A percentile compares a stretch with the other conserved stretches of the same genome.
Evolutionary conservation across 164 flowering plant species (phyloP).

Genomic region (Kingdonia uniflora): DNA sequence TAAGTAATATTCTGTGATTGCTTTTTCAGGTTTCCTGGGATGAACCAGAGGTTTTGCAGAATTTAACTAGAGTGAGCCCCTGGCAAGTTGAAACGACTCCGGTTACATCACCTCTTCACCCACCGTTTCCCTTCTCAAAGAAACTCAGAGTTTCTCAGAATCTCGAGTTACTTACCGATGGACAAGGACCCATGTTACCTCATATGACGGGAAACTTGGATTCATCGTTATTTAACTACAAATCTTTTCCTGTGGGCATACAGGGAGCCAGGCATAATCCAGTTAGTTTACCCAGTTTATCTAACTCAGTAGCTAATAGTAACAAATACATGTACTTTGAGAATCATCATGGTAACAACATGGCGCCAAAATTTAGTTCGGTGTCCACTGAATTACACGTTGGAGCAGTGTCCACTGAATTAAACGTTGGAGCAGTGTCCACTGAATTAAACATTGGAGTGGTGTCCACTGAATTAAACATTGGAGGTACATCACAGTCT

Average conservation of each 20-base stretch:
- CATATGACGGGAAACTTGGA: slow-evolving; percentile 23
- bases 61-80: slow-evolving; percentile 53
- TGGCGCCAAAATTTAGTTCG: slow-evolving; percentile 11
- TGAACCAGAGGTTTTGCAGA: slow-evolving; percentile 52
- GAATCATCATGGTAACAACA: slow-evolving; percentile 9
- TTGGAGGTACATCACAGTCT: slow-evolving; percentile 3
- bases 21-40: slow-evolving; percentile 43
- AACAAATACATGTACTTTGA: slow-evolving; percentile 13
- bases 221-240: slow-evolving; percentile 12
- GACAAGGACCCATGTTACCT: slow-evolving; percentile 22
- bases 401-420: slow-evolving; percentile 8
- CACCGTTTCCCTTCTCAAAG: slow-evolving; percentile 29
- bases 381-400: slow-evolving; percentile 1
- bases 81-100: slow-evolving; percentile 58
- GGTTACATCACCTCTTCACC: slow-evolving; percentile 9
- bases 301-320: slow-evolving; percentile 14
- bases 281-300: slow-evolving; percentile 16
- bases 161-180: slow-evolving; percentile 26
- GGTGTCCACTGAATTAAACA: slow-evolving; percentile 43
- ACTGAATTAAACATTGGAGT: slow-evolving; percentile 31
- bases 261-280: slow-evolving; percentile 96
- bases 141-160: slow-evolving; percentile 19
- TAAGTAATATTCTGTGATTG: neutral
- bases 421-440: slow-evolving; percentile 15
- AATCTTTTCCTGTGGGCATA: slow-evolving; percentile 71